Evolutionary conservation across 768 basidiomycete genomes (phyloP), one percentile per base, ranked within the genome.

Genomic region (Amanita jacksonii): DNA sequence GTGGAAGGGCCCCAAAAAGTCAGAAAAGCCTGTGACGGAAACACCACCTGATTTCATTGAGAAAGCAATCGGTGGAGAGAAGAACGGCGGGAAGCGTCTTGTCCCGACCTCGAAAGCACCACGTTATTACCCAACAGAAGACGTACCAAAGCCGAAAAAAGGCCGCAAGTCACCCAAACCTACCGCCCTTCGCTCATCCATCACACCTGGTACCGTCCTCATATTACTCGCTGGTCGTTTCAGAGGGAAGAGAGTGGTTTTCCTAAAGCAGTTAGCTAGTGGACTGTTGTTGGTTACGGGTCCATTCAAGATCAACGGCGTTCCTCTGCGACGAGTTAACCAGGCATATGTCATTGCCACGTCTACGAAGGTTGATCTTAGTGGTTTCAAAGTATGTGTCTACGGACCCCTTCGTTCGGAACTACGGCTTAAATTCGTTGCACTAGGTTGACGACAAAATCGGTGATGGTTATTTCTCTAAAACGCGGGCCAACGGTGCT

Each of bases 321-420:
- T 99, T 36, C 96, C 96, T 55, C 76, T 99, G 63, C 79, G 93
- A 64, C 81, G 96, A 64, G 92, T 99, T 49, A 94, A 92, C 74
- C 94, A 97, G 73, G 91, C 96, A 44, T 99, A 99, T 63, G 91
- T 93, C 50, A 98, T 99, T 59, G 90, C 94, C 47, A 99, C 96
- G 47, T 92, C 92, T 45, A 97, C 96, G 54, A 90, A 83, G 69
- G 67, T 98, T 54, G 86, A 94, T 52, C 64, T 97, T 46, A 74
- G 69, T 20, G 74, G 69, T 46, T 69, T 87, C 62, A 76, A 77
- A 71, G 91, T 90, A 56, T 51, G 76, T 70, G 19, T 27, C 45
- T 22, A 16, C 31, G 20, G 41, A 4, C 35, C 50, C 43, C 45
- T 27, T 37, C 35, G 36, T 25, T 10, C 34, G 13, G n/a, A n/a